Evolutionary conservation across 163 green algal genomes (phyloP), one percentile per base, ranked within the genome.

Genomic region (Trebouxia gelatinosa): DNA sequence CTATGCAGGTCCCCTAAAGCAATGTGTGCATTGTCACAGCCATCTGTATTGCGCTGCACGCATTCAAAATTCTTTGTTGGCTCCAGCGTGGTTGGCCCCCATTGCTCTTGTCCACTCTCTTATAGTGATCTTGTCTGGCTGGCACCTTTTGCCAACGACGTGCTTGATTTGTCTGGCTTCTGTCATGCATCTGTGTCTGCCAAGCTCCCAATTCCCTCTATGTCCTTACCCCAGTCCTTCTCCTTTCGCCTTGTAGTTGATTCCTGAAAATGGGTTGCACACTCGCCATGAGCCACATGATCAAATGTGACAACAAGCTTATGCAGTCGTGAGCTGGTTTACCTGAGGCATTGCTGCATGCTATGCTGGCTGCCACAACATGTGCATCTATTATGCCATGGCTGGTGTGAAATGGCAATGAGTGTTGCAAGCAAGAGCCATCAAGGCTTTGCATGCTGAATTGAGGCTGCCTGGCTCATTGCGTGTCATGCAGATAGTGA

Each of bases 1-100:
- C 84, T 39, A 78, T 82, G 68, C 78, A 82, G 68, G 78, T 74
- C n/a, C n/a, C n/a, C n/a, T n/a, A n/a, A n/a, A n/a, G n/a, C n/a
- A n/a, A n/a, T n/a, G n/a, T n/a, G n/a, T n/a, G n/a, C n/a, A n/a
- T n/a, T n/a, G n/a, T n/a, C n/a, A n/a, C n/a, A n/a, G n/a, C n/a
- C n/a, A n/a, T n/a, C n/a, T n/a, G n/a, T n/a, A n/a, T n/a, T n/a
- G n/a, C n/a, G n/a, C n/a, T n/a, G n/a, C n/a, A n/a, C n/a, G n/a
- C n/a, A n/a, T n/a, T n/a, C n/a, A n/a, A n/a, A n/a, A n/a, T n/a
- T n/a, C n/a, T n/a, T n/a, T n/a, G n/a, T n/a, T n/a, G n/a, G n/a
- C n/a, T n/a, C n/a, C n/a, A n/a, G n/a, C n/a, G n/a, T n/a, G n/a
- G n/a, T n/a, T n/a, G n/a, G n/a, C n/a, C n/a, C n/a, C n/a, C n/a